Evolutionary conservation across 257 asterid genomes (phyloP), one percentile per base, ranked within the genome.

Genomic region (Gentiana macrophylla): DNA sequence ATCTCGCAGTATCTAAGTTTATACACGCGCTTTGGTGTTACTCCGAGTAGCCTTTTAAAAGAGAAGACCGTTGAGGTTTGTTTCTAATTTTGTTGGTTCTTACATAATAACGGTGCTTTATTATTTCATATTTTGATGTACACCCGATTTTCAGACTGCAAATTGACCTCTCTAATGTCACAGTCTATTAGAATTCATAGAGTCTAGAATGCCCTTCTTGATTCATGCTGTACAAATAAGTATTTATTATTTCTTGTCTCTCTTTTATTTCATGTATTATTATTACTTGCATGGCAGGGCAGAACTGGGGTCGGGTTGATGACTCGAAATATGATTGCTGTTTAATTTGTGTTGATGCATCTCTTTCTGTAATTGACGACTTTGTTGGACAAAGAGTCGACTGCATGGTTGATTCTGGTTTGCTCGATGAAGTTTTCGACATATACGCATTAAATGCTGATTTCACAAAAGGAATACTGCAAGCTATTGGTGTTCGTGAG

Each of bases 221-320:
- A 10, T 41, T 41, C 46, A 41, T 41, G 33, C 15, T 15, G 32
- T 49, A 6, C 9, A 6, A 12, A 46, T 13, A 46, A 37, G 9
- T 3, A 2, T 7, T 6, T 34, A 41, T 34, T 6, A 4, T 37
- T 36, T 45, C 6, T 3, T 11, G 10, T 15, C 47, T 24, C 6
- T 35, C 46, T 35, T 12, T 3, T 55, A 62, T 52, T 35, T 15
- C 41, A 50, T 37, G 32, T 24, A 47, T 71, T 54, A 69, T 71
- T 64, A 65, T 67, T 68, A 61, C 63, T 67, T 60, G 64, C 72
- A 65, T 80, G 95, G 92, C 96, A 83, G 89, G 89, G 87, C 95
- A 92, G 99, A 81, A 88, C 67, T 88, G 97, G 97, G 99, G 99
- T 50, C 83, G 53, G 58, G 81, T 85, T 60, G 94, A 84, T 70